Conservation (phyloP, 164 flowering plant species). For the Liquidambar formosana region DNA sequence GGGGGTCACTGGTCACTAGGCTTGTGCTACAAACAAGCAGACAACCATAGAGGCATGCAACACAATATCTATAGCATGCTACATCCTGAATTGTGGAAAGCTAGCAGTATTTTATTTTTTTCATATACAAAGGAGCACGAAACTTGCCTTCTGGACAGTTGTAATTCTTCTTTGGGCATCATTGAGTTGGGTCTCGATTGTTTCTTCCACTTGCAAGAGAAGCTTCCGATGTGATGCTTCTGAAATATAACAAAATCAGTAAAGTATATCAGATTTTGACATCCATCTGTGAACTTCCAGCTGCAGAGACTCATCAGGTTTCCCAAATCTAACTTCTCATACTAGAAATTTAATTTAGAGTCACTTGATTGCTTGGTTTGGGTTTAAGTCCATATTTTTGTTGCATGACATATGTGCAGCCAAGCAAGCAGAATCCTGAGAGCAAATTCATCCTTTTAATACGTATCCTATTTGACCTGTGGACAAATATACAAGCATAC, state of each 20-base stretch:
- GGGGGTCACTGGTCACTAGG: too few relatives aligned
- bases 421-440: neutral
- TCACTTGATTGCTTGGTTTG: neutral
- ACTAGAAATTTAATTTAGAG: neutral
- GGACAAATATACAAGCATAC: too few relatives aligned
- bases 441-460: too few relatives aligned
- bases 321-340: neutral
- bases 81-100: neutral
- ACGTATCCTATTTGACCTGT: too few relatives aligned
- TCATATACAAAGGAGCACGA: neutral
- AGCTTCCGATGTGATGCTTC: constrained; percentile 68
- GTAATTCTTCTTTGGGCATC: constrained; percentile 61
- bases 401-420: neutral
- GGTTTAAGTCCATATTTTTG: neutral
- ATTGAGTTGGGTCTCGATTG: constrained; percentile 44
- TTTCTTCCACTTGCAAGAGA: constrained; percentile 59
- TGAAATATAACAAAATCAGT: constrained; percentile 27
- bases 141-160: constrained; percentile 61
- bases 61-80: neutral
- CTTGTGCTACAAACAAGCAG: neutral
- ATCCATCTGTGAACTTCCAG: neutral
- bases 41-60: constrained; percentile 1
- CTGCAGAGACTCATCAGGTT: neutral
- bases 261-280: constrained; percentile 5
- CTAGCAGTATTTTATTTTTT: neutral